phyloP scores from a whole-genome alignment of 2,329 filamentous ascomycete genomes.

The Blastomyces parvus region DNA sequence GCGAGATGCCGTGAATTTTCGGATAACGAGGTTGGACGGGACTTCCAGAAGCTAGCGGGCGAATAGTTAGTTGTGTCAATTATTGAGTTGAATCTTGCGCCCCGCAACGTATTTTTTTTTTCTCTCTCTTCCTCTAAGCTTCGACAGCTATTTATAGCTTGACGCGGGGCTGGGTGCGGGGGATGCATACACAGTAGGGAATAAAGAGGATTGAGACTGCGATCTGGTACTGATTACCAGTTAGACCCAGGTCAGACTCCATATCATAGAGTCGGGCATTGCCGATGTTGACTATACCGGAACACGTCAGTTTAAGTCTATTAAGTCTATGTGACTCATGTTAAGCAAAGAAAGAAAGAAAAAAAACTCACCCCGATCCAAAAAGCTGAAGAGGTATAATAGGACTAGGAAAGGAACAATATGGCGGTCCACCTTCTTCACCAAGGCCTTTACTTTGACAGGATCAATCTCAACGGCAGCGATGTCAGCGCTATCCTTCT shows the following conservation, averaged over 20 bases:
- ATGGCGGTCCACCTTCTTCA: slow-evolving; percentile 34
- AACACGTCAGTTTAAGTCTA: neutral
- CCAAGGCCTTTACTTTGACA: slow-evolving; percentile 23
- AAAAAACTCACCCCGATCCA: slow-evolving; percentile 47
- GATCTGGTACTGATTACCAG: slow-evolving; percentile 59
- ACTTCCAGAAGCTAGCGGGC: slow-evolving; percentile 48
- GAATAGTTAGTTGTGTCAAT: slow-evolving; percentile 5
- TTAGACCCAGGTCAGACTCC: slow-evolving; percentile 52
- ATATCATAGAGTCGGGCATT: slow-evolving; percentile 58
- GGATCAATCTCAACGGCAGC: slow-evolving; percentile 21
- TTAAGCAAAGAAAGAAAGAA: neutral
- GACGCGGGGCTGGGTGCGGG: neutral
- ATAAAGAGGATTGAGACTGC: slow-evolving; percentile 59
- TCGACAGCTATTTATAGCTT: too few species aligned
- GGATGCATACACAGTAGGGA: slow-evolving; percentile 45
- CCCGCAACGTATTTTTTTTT: too few species aligned
- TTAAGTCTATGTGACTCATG: too few species aligned
- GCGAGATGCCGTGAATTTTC: slow-evolving; percentile 51
- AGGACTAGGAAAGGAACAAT: slow-evolving; percentile 35
- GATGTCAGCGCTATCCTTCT: slow-evolving; percentile 7
- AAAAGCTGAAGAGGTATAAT: slow-evolving; percentile 62
- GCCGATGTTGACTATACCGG: slow-evolving; percentile 55
- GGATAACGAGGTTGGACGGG: slow-evolving; percentile 55
- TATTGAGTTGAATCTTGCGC: too few species aligned
- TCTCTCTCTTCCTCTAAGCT: too few species aligned